Conservation (phyloP, 2,329 filamentous ascomycete genomes). For the Xylaria arbuscula region DNA sequence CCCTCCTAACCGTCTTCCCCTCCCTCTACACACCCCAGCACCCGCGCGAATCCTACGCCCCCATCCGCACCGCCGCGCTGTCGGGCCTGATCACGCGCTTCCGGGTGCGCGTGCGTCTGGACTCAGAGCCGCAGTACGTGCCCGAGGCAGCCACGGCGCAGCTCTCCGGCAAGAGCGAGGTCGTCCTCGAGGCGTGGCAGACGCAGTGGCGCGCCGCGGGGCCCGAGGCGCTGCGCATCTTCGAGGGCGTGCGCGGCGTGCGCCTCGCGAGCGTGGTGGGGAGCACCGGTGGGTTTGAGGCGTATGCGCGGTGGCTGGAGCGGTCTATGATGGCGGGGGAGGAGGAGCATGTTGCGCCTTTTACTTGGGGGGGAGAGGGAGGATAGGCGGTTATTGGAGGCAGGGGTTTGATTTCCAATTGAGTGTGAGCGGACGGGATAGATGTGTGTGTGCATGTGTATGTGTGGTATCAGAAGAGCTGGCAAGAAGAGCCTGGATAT, state of each 20-base stretch:
- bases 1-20: constrained; percentile 56
- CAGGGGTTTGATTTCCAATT: background rate
- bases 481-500: background rate
- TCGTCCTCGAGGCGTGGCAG: constrained; percentile 56
- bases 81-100: constrained; percentile 53
- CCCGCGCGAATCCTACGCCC: constrained; percentile 28
- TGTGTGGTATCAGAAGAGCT: background rate
- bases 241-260: constrained; percentile 58
- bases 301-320: constrained; percentile 57
- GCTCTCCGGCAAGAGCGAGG: constrained; percentile 54
- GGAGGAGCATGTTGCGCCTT: constrained; percentile 33
- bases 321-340: constrained; percentile 50
- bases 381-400: constrained; percentile 3
- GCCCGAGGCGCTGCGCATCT: constrained; percentile 52
- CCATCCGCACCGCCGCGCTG: constrained; percentile 43
- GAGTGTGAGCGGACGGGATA: background rate
- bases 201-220: constrained; percentile 54
- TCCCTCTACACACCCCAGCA: constrained; percentile 36
- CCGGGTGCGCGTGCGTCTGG: constrained; percentile 56
- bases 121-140: constrained; percentile 51
- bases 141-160: constrained; percentile 48
- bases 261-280: constrained; percentile 52
- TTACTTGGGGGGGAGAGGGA: constrained; percentile 35
- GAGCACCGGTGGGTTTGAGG: constrained; percentile 55
- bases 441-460: background rate